Conservation (phyloP, 2,329 filamentous ascomycete genomes). For the Sordariomycetes sp. region DNA sequence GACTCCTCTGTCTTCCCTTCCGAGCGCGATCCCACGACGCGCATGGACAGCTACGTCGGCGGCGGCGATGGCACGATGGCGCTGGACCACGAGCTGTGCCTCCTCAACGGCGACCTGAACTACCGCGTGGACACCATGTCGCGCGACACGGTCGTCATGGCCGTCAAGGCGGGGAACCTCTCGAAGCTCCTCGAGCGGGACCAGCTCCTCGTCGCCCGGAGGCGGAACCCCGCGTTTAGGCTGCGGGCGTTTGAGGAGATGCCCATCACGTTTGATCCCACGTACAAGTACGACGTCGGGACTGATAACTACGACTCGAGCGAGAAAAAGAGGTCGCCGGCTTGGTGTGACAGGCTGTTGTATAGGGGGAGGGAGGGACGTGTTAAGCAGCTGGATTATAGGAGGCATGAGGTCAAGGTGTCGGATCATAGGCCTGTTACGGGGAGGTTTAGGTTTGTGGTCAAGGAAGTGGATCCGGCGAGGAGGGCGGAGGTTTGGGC, state of each 20-base stretch:
- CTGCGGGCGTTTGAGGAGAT: conserved; percentile 83
- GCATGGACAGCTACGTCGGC: conserved; percentile 69
- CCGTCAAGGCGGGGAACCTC: conserved; percentile 70
- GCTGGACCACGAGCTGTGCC: conserved; percentile 92
- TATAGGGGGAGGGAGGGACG: conserved; percentile 62
- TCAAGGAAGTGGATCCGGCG: conserved; percentile 67
- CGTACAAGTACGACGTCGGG: conserved; percentile 97
- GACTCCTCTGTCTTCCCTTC: conserved; percentile 63
- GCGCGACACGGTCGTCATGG: conserved; percentile 79
- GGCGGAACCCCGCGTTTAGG: conserved; percentile 80
- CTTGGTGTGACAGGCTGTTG: conserved; percentile 93
- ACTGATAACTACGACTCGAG: conserved; percentile 89
- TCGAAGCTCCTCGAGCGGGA: conserved; percentile 82
- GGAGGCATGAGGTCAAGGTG: conserved; percentile 75
- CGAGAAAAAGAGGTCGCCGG: conserved; percentile 86
- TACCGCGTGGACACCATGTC: conserved; percentile 98
- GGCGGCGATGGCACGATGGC: conserved; percentile 95
- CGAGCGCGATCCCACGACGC: conserved; percentile 51
- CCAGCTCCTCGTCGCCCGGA: conserved; percentile 77
- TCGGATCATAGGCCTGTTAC: conserved; percentile 92
- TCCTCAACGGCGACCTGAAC: conserved; percentile 92
- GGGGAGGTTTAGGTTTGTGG: conserved; percentile 65
- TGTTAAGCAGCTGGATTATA: conserved; percentile 79
- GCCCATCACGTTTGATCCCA: conserved; percentile 84
- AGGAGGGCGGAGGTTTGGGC: conserved; percentile 56